These are phyloP conservation scores for Omphalea diandra DNA, from an alignment of 441 rosid species.

Conservation along the genomic window DNA sequence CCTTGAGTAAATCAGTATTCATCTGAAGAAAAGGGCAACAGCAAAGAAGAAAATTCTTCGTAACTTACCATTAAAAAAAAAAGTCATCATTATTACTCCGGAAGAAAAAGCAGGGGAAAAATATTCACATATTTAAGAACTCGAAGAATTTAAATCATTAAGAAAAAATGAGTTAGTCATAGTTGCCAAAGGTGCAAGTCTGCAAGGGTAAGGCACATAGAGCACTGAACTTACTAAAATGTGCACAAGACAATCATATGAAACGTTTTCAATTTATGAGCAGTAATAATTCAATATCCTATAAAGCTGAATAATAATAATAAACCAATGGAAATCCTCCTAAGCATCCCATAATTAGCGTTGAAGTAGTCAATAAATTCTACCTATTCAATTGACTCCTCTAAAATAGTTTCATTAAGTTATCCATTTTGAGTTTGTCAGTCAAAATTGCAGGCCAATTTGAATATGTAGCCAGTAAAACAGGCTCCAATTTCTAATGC, in stretches of 20 bases:
- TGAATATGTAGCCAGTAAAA: no score
- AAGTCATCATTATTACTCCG: not conserved
- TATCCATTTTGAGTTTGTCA: not conserved
- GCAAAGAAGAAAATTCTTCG: not conserved
- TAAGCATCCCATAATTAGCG: not conserved
- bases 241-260: not conserved
- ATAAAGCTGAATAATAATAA: not conserved
- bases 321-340: not conserved
- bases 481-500: not conserved
- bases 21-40: conserved; percentile 42
- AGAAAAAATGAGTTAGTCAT: not conserved
- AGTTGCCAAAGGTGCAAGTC: not conserved
- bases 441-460: not conserved
- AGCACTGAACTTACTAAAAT: not conserved
- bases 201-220: not conserved
- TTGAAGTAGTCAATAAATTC: not conserved
- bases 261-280: not conserved
- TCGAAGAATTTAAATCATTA: not conserved
- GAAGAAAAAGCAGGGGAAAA: not conserved
- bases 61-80: conserved; percentile 3
- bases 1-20: conserved; percentile 79
- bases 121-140: not conserved
- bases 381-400: not conserved
- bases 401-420: not conserved
- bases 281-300: not conserved